These are phyloP conservation scores for Penicillium glabrum DNA, from an alignment of 2,329 filamentous ascomycete genomes.

Conservation along the genomic window DNA sequence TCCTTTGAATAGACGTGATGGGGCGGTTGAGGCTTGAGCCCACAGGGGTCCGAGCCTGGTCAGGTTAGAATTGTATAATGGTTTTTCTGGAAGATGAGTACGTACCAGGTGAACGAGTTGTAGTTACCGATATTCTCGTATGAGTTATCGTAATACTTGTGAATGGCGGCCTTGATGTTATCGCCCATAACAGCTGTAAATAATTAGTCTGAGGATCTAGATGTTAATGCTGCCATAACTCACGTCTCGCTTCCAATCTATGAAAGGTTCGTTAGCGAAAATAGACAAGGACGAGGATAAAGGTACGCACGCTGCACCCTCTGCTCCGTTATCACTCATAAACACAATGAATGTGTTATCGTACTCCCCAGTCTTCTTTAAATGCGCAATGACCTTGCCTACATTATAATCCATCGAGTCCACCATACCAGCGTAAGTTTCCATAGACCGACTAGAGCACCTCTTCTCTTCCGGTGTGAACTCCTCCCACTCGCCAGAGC, in stretches of 20 bases:
- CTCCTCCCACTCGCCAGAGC: slow-evolving; percentile 14
- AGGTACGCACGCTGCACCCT: slow-evolving; percentile 25
- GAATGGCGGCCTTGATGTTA: slow-evolving; percentile 30
- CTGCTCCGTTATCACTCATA: slow-evolving; percentile 42
- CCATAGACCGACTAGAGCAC: slow-evolving; percentile 33
- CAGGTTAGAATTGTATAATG: not conserved
- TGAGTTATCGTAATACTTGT: slow-evolving; percentile 40
- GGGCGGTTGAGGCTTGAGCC: slow-evolving; percentile 30
- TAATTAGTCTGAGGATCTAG: not conserved
- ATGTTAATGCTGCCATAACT: not conserved
- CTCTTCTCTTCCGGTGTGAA: slow-evolving; percentile 20
- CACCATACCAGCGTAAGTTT: slow-evolving; percentile 39
- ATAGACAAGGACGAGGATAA: no score
- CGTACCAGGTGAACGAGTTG: slow-evolving; percentile 38
- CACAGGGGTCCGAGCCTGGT: slow-evolving; percentile 30
- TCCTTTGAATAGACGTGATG: slow-evolving; percentile 26
- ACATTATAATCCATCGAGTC: slow-evolving; percentile 34
- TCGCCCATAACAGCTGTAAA: slow-evolving; percentile 31
- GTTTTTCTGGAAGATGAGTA: not conserved
- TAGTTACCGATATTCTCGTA: slow-evolving; percentile 35
- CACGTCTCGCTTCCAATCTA: slow-evolving; percentile 13
- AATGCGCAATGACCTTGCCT: slow-evolving; percentile 32
- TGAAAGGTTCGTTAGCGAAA: not conserved
- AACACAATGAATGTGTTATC: slow-evolving; percentile 41
- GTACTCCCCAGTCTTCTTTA: slow-evolving; percentile 30